These are phyloP conservation scores for Leucosporidium scottii DNA, from an alignment of 768 basidiomycete species.

Conservation along the genomic window DNA sequence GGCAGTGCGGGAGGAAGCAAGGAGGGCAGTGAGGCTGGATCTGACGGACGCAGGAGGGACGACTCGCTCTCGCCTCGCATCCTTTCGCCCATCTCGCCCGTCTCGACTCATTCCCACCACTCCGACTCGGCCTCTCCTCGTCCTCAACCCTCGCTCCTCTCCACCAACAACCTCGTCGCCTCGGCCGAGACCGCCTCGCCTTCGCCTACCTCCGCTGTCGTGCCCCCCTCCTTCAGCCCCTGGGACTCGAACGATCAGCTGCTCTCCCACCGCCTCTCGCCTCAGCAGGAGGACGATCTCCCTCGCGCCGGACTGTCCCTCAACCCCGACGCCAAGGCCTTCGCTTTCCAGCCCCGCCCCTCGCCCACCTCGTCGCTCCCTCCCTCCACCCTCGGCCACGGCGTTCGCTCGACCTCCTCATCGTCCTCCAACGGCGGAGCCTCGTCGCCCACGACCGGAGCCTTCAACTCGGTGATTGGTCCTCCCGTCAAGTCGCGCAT, in stretches of 20 bases:
- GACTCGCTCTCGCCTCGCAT: too few species aligned
- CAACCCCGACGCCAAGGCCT: slow-evolving; percentile 38
- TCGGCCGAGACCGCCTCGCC: not conserved
- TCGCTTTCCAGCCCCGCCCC: slow-evolving; percentile 25
- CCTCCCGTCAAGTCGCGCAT: slow-evolving; percentile 26
- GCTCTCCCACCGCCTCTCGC: slow-evolving; percentile 20
- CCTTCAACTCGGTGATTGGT: slow-evolving; percentile 10
- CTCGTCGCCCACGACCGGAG: slow-evolving; percentile 4
- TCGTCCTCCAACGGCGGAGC: not conserved
- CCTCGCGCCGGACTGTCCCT: slow-evolving; percentile 37
- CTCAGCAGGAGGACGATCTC: slow-evolving; percentile 32
- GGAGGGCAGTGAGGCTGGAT: too few species aligned
- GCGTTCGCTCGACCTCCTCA: not conserved
- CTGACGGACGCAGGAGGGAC: too few species aligned
- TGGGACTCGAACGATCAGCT: slow-evolving; percentile 3
- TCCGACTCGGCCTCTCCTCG: not conserved
- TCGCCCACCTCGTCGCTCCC: slow-evolving; percentile 17
- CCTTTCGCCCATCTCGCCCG: not conserved
- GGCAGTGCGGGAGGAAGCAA: too few species aligned
- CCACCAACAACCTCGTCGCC: not conserved
- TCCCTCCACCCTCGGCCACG: not conserved
- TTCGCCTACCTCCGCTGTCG: not conserved
- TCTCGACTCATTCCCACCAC: not conserved
- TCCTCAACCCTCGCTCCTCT: not conserved
- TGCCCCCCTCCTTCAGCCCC: not conserved